Percentiles rank a stretch among this genome's conserved stretches.
Conservation (phyloP, 495 filamentous ascomycete genomes). For the Xylaria scruposa region DNA sequence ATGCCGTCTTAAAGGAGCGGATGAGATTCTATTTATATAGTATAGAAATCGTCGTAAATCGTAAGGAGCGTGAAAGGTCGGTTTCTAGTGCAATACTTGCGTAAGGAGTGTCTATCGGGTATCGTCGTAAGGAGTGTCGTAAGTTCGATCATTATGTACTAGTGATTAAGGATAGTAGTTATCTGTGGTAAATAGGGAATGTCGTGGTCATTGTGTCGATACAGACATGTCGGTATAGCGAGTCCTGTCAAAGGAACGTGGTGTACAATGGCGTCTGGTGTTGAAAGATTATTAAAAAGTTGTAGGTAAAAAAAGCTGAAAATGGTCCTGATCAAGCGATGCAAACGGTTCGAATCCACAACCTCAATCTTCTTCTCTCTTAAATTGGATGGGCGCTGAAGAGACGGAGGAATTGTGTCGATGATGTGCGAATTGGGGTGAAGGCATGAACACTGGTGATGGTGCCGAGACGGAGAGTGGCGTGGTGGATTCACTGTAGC, state of each 20-base stretch:
- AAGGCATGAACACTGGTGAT: slow-evolving; percentile 35
- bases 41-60: slow-evolving; percentile 46
- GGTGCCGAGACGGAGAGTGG: slow-evolving; percentile 38
- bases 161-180: slow-evolving; percentile 46
- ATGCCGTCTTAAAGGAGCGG: slow-evolving; percentile 43
- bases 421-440: slow-evolving; percentile 37
- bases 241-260: slow-evolving; percentile 54
- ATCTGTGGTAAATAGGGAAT: slow-evolving; percentile 45
- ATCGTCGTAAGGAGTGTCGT: slow-evolving; percentile 53
- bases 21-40: slow-evolving; percentile 40
- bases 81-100: slow-evolving; percentile 46
- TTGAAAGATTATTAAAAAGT: slow-evolving; percentile 36
- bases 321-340: slow-evolving; percentile 10
- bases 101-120: slow-evolving; percentile 57
- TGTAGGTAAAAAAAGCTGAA: slow-evolving; percentile 1
- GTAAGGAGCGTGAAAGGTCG: slow-evolving; percentile 46
- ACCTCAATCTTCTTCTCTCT: slow-evolving; percentile 36
- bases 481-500: slow-evolving; percentile 46
- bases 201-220: slow-evolving; percentile 55
- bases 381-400: slow-evolving; percentile 39
- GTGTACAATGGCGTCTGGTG: slow-evolving; percentile 59
- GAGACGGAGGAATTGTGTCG: slow-evolving; percentile 39
- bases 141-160: slow-evolving; percentile 46
- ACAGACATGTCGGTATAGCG: slow-evolving; percentile 43
- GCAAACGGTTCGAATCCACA: not conserved